Evolutionary conservation across 2,329 filamentous ascomycete species (phyloP), one percentile per base, ranked within the genome.

Genomic region (Fusarium armeniacum): DNA sequence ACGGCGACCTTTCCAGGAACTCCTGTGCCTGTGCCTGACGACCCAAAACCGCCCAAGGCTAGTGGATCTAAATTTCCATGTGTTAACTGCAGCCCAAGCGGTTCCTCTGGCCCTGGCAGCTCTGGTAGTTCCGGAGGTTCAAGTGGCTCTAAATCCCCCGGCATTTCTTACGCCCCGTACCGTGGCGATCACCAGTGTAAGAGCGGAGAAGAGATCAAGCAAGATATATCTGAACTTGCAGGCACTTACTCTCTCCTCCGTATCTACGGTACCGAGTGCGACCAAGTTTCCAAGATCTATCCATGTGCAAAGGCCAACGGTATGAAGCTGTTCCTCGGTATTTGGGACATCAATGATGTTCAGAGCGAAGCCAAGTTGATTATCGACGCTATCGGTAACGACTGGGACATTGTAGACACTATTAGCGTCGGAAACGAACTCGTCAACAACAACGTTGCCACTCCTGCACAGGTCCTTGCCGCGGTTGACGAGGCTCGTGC

Each of bases 401-500:
- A 92, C 78, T 97, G 92, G 92, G 83, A 82, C 50, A 77, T 83
- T 16, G 86, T 97, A 66, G 85, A 91, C 76, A 91, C 92, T 3
- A 85, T 97, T 75, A 87, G 88, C 58, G 86, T 97, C 43, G 93
- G 93, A 66, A 97, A 97, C 76, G 93, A 97, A 79, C 83, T 91
- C 35, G 89, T 97, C 77, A 91, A 93, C 79, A 86, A 84, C 53
- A 87, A 88, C 41, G 78, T 82, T 38, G 85, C 83, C 38, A 84
- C 83, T 6, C 83, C 87, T 1, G 72, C 72, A 2, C 79, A 85
- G 52, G 87, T 95, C 11, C 81, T 90, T 15, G 78, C 77, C 16
- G 89, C 89, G 5, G 81, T 96, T 40, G 79, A 80, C 3, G 78
- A 81, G 44, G 90, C 89, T 18, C 88, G 91, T 22, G 70, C 73